Base-by-base conservation (phyloP, 2,329 filamentous ascomycete genomes). In the Alternaria brassicicola region DNA sequence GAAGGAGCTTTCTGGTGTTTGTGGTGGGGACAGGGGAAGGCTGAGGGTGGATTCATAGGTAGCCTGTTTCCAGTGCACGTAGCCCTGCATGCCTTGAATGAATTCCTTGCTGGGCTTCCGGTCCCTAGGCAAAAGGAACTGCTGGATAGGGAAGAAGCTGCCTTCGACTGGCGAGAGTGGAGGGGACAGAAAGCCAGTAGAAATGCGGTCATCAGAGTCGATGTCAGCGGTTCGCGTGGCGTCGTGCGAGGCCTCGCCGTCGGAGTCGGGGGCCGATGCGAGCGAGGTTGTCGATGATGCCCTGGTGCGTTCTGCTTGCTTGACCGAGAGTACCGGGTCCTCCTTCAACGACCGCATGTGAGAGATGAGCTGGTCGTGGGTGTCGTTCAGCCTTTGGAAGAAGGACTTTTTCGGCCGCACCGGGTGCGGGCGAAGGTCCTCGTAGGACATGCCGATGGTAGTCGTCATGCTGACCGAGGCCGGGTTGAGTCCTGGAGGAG, bases 321-420 rank as follows among this genome's bases (percentile, higher is more conserved):
- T 39, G 31, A 23, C 36, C 9, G 36, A 36, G 12, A 49, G 31
- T 15, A 38, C 17, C 10, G 36, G 31, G 3, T 53, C 49, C 25
- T 61, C 55, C 42, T 54, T 53, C 17, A 51, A 54, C 3, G 55
- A 60, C 21, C 62, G 63, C 55, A 63, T 59, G 33, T 62, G 59
- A 2, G 62, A 50, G 8, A 52, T 54, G 43, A 63, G 48, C 9
- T 58, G 41, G 26, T 54, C 57, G 38, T 61, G 57, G 6, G 52
- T 58, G 33, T 62, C 54, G 28, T 62, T 63, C 26, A 66, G 46
- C 38, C 59, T 60, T 28, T 64, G 58, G 42, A 66, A 42, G 52
- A 66, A 64, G 13, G 62, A 63, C 52, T 58, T 62, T 57, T 60
- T 62, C 23, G 52, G 49, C 35, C 57, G 57, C 26, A 58, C 28